These are phyloP conservation scores for Asterophora parasitica DNA, from an alignment of 768 basidiomycete genomes.

Conservation along the genomic window DNA sequence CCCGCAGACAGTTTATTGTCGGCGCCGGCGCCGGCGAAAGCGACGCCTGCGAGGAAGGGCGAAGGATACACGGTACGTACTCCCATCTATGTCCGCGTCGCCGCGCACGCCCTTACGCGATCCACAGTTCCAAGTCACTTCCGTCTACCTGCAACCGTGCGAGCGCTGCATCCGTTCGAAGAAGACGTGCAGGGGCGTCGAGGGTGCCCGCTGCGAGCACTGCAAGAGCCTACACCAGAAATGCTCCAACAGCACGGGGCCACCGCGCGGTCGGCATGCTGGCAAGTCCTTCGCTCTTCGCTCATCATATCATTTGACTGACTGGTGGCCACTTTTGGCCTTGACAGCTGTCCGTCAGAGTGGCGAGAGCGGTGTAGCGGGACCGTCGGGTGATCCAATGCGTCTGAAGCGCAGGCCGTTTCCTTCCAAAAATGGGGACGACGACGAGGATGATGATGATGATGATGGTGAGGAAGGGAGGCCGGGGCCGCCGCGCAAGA, in stretches of 20 bases:
- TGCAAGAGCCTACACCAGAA: conserved; percentile 44
- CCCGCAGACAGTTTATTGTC: neutral
- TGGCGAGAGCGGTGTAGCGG: conserved; percentile 5
- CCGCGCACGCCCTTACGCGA: conserved; percentile 2
- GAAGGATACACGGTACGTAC: conserved; percentile 22
- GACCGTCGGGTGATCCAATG: conserved; percentile 11
- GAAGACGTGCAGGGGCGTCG: conserved; percentile 37
- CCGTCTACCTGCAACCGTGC: conserved; percentile 35
- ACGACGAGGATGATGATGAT: conserved; percentile 28
- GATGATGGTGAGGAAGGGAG: conserved; percentile 30
- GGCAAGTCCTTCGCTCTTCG: conserved; percentile 19
- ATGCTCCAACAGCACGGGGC: conserved; percentile 41
- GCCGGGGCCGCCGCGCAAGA: conserved; percentile 27
- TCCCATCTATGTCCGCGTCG: neutral
- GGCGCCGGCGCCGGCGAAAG: conserved; percentile 25
- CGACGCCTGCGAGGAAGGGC: conserved; percentile 20
- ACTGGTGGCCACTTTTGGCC: neutral
- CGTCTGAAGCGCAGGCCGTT: conserved; percentile 23
- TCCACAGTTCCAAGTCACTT: conserved; percentile 12
- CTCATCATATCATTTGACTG: neutral
- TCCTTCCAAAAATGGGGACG: conserved; percentile 26
- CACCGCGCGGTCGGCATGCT: conserved; percentile 37
- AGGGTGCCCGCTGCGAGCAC: conserved; percentile 40
- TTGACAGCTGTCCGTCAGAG: conserved; percentile 12
- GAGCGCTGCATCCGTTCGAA: conserved; percentile 41